phyloP scores from a whole-genome alignment of 306 rosid species.

The Trichosanthes truncata region DNA sequence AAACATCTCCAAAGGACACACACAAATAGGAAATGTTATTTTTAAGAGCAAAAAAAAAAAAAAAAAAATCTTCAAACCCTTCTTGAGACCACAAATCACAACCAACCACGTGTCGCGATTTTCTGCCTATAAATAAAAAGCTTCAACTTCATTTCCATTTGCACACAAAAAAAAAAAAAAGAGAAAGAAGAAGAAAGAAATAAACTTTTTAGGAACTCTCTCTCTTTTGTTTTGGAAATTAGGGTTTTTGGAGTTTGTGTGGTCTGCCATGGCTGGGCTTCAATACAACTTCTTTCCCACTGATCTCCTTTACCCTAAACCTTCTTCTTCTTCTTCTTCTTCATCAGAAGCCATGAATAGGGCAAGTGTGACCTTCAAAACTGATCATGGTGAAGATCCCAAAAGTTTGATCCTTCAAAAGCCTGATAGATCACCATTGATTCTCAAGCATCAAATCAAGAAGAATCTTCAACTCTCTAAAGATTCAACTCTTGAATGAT shows the following conservation, averaged over 20 bases:
- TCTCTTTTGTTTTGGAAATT: background rate
- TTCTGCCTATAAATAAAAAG: background rate
- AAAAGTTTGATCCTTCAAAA: background rate
- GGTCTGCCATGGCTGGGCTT: background rate
- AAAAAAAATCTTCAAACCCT: background rate
- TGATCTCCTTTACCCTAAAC: conserved; percentile 2
- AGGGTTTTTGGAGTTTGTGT: background rate
- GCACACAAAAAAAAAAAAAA: background rate
- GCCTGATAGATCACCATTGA: background rate
- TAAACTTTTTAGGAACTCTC: background rate
- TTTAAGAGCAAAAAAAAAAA: background rate
- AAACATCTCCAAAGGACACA: background rate
- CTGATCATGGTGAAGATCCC: background rate
- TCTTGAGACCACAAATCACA: background rate
- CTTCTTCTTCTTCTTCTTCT: conserved; percentile 7
- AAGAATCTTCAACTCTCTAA: background rate
- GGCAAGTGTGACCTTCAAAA: background rate
- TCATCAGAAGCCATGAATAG: conserved; percentile 1
- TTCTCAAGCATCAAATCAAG: conserved; percentile 2
- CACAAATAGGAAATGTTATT: conserved; percentile 1
- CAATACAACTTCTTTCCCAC: conserved; percentile 11
- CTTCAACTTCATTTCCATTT: background rate
- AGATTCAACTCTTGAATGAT: background rate
- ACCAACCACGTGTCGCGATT: background rate
- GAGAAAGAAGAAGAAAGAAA: background rate